These are phyloP conservation scores for Diospyros kaki DNA, from an alignment of 148 eudicot species.

Conservation along the genomic window DNA sequence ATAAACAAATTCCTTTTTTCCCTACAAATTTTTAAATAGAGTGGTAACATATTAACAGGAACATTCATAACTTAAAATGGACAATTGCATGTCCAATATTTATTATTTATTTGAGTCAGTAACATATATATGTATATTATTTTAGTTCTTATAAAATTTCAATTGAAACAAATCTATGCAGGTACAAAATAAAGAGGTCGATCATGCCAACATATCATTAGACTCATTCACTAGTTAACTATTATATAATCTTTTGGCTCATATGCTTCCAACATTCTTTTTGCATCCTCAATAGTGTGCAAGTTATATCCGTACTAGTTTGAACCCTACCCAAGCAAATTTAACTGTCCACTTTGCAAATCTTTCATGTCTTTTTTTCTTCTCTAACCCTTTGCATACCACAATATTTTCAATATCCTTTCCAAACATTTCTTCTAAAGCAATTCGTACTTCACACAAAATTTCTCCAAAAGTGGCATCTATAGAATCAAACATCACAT, in stretches of 20 bases:
- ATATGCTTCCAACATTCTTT: constrained; percentile 17
- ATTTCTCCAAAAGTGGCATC: constrained; percentile 17
- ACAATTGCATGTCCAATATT: no score
- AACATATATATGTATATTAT: not conserved
- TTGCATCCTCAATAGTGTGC: constrained; percentile 23
- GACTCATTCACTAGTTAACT: constrained; percentile 15
- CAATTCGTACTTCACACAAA: constrained; percentile 17
- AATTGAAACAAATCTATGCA: constrained; percentile 25
- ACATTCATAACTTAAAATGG: no score
- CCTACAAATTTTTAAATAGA: no score
- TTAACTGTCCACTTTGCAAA: constrained; percentile 22
- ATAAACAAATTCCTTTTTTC: not conserved
- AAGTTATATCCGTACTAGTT: constrained; percentile 24
- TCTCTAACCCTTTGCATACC: constrained; percentile 29
- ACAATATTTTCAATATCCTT: constrained; percentile 34
- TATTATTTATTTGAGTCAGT: no score
- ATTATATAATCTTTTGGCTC: constrained; percentile 27
- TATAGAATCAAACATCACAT: constrained; percentile 32
- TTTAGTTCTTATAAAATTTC: not conserved
- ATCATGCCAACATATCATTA: constrained; percentile 44
- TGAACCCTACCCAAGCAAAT: constrained; percentile 21
- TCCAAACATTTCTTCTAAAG: constrained; percentile 38
- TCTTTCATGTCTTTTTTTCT: constrained; percentile 28
- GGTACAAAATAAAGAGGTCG: constrained; percentile 35
- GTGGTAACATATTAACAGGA: no score